Conservation (phyloP, 2,329 filamentous ascomycete genomes). For the Arachnomyces sp. region DNA sequence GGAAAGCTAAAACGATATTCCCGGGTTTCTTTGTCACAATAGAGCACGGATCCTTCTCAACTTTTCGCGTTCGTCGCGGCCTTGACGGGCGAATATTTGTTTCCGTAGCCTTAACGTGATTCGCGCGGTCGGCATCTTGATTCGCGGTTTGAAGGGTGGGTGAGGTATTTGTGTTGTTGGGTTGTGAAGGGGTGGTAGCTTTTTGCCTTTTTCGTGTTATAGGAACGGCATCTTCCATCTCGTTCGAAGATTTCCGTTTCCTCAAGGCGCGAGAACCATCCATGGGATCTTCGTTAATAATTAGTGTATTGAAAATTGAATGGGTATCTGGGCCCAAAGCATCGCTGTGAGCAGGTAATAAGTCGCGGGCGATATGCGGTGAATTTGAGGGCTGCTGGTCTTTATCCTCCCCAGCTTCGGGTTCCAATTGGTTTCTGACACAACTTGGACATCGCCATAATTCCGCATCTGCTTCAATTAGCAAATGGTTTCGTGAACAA, state of each 20-base stretch:
- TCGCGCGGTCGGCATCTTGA: slow-evolving; percentile 27
- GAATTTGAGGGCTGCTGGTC: slow-evolving; percentile 48
- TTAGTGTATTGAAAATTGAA: slow-evolving; percentile 66
- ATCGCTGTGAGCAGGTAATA: slow-evolving; percentile 61
- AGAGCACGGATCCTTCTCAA: slow-evolving; percentile 32
- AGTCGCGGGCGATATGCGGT: slow-evolving; percentile 60
- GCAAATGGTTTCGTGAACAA: not conserved
- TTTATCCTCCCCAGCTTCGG: slow-evolving; percentile 19
- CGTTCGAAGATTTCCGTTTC: slow-evolving; percentile 70
- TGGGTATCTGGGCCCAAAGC: slow-evolving; percentile 60
- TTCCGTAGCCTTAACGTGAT: slow-evolving; percentile 10
- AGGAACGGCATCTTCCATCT: slow-evolving; percentile 41
- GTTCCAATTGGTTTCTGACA: slow-evolving; percentile 35
- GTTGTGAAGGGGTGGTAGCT: slow-evolving; percentile 20
- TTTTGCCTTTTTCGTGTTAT: slow-evolving; percentile 43
- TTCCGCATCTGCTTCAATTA: slow-evolving; percentile 43
- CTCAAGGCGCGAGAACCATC: slow-evolving; percentile 70
- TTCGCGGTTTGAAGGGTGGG: slow-evolving; percentile 29
- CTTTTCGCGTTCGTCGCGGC: slow-evolving; percentile 46
- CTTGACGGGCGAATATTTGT: slow-evolving; percentile 36
- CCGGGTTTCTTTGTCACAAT: slow-evolving; percentile 33
- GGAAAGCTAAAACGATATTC: slow-evolving; percentile 52
- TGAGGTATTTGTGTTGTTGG: slow-evolving; percentile 42
- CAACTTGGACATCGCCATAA: slow-evolving; percentile 57
- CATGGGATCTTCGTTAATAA: slow-evolving; percentile 62